phyloP scores from a whole-genome alignment of 2,329 filamentous ascomycete genomes.

The Aaosphaeria pasadenensis region DNA sequence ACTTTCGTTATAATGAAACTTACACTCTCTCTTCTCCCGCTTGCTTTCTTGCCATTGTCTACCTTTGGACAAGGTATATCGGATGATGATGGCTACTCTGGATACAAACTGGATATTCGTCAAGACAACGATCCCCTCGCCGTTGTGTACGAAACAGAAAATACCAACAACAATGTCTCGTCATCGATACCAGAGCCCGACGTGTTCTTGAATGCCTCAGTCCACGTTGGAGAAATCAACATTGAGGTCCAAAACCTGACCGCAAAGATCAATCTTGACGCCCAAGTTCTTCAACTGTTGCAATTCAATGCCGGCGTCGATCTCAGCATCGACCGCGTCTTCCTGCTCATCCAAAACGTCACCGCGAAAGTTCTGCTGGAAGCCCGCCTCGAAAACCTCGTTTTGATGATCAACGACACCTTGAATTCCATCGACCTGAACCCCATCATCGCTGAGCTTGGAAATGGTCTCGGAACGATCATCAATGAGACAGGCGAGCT shows the following conservation, averaged over 20 bases:
- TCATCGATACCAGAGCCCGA: slow-evolving; percentile 50
- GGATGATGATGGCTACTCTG: slow-evolving; percentile 51
- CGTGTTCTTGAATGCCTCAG: slow-evolving; percentile 59
- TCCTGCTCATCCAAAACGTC: slow-evolving; percentile 57
- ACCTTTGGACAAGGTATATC: slow-evolving; percentile 27
- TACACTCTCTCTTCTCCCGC: slow-evolving; percentile 20
- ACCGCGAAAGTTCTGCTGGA: slow-evolving; percentile 58
- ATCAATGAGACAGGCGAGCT: slow-evolving; percentile 39
- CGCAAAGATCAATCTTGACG: slow-evolving; percentile 60
- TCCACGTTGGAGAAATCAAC: slow-evolving; percentile 57
- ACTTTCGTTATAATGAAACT: slow-evolving; percentile 15
- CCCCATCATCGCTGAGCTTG: slow-evolving; percentile 56
- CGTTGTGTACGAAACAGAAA: slow-evolving; percentile 53
- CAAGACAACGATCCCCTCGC: slow-evolving; percentile 51
- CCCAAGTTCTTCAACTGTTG: slow-evolving; percentile 57
- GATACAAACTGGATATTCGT: slow-evolving; percentile 50
- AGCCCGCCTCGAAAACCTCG: slow-evolving; percentile 58
- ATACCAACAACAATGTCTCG: slow-evolving; percentile 44
- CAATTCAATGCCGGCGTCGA: slow-evolving; percentile 62
- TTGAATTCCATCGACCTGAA: slow-evolving; percentile 60
- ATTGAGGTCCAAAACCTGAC: slow-evolving; percentile 59
- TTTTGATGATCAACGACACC: slow-evolving; percentile 58
- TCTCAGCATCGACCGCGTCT: slow-evolving; percentile 56
- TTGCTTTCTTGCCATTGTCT: slow-evolving; percentile 33
- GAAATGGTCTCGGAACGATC: slow-evolving; percentile 48